These are phyloP conservation scores for Thermothielavioides terrestris DNA, from an alignment of 495 filamentous ascomycete genomes.

Conservation along the genomic window DNA sequence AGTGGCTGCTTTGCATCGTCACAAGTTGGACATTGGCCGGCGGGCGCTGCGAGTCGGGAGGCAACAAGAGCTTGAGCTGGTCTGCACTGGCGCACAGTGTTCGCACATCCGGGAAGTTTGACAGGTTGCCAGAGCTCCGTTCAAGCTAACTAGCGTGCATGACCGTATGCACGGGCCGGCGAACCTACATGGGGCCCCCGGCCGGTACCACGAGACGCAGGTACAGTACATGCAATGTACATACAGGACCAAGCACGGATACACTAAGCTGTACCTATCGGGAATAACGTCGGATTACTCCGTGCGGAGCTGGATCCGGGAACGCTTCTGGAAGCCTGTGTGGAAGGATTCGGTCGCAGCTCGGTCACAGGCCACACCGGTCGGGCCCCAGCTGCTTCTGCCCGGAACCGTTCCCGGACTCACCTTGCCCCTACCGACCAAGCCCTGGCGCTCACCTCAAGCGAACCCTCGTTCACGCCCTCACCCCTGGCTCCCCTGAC, in stretches of 20 bases:
- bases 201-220: not conserved
- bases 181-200: not conserved
- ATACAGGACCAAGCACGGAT: no score
- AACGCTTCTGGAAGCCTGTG: slow-evolving; percentile 16
- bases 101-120: not conserved
- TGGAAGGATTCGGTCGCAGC: not conserved
- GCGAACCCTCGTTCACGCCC: not conserved
- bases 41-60: not conserved
- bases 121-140: not conserved
- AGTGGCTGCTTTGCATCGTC: not conserved
- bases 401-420: not conserved
- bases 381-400: not conserved
- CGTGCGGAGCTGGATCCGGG: not conserved
- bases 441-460: not conserved
- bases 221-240: no score
- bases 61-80: not conserved
- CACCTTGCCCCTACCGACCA: not conserved
- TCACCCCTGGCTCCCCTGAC: no score
- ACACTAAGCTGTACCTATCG: not conserved
- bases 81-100: no score
- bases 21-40: not conserved
- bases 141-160: not conserved
- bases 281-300: not conserved
- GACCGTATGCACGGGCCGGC: slow-evolving; percentile 1
- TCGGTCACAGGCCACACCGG: not conserved